These are phyloP conservation scores for Exophiala viscosa DNA, from an alignment of 2,329 filamentous ascomycete species.

Conservation along the genomic window DNA sequence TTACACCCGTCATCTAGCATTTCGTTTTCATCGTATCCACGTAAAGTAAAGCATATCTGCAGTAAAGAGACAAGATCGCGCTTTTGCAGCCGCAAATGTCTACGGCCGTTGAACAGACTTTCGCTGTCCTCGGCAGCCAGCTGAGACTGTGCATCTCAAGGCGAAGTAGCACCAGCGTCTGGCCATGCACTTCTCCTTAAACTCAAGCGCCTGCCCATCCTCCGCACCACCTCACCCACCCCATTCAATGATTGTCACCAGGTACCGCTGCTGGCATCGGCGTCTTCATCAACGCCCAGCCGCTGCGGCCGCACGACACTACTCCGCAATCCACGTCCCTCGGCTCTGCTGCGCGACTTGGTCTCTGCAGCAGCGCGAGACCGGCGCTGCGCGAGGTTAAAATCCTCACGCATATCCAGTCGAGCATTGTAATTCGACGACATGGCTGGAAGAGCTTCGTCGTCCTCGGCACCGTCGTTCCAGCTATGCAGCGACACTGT, in stretches of 20 bases:
- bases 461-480: slow-evolving; percentile 62
- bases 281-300: slow-evolving; percentile 27
- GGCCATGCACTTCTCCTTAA: slow-evolving; percentile 15
- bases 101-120: too few species aligned
- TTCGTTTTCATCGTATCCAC: too few species aligned
- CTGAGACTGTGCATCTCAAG: background rate
- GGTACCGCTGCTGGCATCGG: slow-evolving; percentile 3
- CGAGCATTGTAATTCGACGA: slow-evolving; percentile 60
- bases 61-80: too few species aligned
- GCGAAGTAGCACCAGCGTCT: slow-evolving; percentile 1
- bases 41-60: too few species aligned
- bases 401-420: slow-evolving; percentile 49
- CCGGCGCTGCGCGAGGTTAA: slow-evolving; percentile 33
- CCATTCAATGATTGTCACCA: slow-evolving; percentile 26
- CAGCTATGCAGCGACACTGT: slow-evolving; percentile 76
- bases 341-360: slow-evolving; percentile 24
- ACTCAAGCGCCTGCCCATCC: slow-evolving; percentile 11
- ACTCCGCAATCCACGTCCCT: slow-evolving; percentile 28
- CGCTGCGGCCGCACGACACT: slow-evolving; percentile 23
- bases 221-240: slow-evolving; percentile 5
- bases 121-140: background rate
- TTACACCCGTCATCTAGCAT: too few species aligned
- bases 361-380: slow-evolving; percentile 16
- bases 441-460: slow-evolving; percentile 60
- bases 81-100: too few species aligned